Evolutionary conservation across 2,329 filamentous ascomycete species (phyloP).

Genomic region (Aureobasidium sp.): DNA sequence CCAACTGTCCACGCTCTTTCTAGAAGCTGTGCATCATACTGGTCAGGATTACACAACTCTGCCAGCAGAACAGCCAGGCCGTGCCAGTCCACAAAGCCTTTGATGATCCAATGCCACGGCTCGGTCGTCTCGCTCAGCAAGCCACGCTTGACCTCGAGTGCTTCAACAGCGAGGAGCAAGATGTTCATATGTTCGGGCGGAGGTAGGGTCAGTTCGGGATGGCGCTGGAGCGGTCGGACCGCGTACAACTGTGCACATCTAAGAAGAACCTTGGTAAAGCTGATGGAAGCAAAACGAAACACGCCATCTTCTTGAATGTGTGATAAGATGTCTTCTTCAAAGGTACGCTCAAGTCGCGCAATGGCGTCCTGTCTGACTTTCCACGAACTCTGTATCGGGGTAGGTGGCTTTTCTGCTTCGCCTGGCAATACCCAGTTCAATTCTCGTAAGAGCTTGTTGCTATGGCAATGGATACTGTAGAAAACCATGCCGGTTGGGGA

Average conservation of each 20-base stretch:
- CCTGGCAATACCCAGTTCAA: conserved; percentile 5
- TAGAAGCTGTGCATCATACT: conserved; percentile 2
- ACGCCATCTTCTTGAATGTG: neutral
- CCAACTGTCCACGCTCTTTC: conserved; percentile 3
- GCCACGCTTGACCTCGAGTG: conserved; percentile 3
- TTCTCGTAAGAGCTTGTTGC: neutral
- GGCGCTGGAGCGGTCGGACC: conserved; percentile 7
- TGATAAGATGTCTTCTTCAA: neutral
- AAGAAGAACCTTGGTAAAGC: conserved; percentile 2
- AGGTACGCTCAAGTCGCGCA: neutral
- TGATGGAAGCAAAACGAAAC: neutral
- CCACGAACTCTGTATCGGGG: conserved; percentile 3
- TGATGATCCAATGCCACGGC: conserved; percentile 12
- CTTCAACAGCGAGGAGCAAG: conserved; percentile 1
- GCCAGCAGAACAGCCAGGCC: neutral
- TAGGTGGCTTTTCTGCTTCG: neutral
- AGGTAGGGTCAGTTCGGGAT: neutral
- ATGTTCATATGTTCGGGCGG: conserved; percentile 3
- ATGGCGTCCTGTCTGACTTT: conserved; percentile 2
- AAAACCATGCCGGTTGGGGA: neutral
- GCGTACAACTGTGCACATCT: conserved; percentile 2
- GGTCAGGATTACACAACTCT: conserved; percentile 5
- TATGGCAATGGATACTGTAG: neutral
- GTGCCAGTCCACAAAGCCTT: conserved; percentile 11
- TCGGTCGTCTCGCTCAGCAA: neutral